Percentiles rank a stretch among this genome's conserved stretches.
Conservation (phyloP, 2,329 filamentous ascomycete species). For the Colletotrichum australisinense region DNA sequence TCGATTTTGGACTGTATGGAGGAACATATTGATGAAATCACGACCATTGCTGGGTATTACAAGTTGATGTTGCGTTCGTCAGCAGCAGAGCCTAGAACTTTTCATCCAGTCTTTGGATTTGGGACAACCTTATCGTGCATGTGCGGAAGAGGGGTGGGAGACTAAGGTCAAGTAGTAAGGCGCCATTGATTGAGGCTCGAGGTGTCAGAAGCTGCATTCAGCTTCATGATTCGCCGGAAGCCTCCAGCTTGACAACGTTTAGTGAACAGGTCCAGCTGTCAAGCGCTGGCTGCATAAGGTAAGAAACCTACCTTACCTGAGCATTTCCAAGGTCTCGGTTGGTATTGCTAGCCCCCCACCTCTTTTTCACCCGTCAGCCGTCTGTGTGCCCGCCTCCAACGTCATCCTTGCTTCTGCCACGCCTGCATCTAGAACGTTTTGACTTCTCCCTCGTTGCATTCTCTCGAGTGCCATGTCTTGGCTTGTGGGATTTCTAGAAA, state of each 20-base stretch:
- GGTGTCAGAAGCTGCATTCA: slow-evolving; percentile 3
- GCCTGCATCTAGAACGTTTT: background rate
- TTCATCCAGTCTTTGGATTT: background rate
- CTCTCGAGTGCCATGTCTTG: background rate
- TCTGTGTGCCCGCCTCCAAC: background rate
- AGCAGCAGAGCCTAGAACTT: background rate
- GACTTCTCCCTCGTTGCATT: background rate
- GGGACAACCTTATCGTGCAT: background rate
- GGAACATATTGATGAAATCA: background rate
- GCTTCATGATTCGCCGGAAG: slow-evolving; percentile 17
- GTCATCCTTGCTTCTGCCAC: slow-evolving; percentile 14
- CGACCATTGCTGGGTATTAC: too few species aligned
- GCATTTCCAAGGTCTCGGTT: background rate
- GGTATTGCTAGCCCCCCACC: background rate
- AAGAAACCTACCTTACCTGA: background rate
- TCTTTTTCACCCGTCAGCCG: background rate
- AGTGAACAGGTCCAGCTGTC: slow-evolving; percentile 6
- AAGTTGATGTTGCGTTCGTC: background rate
- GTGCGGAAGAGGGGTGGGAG: background rate
- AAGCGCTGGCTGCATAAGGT: slow-evolving; percentile 17
- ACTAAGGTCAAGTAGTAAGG: background rate
- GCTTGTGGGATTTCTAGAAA: background rate
- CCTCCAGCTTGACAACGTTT: background rate
- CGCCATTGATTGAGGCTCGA: background rate
- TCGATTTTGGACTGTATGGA: background rate